Evolutionary conservation across 2,329 filamentous ascomycete genomes (phyloP), one percentile per base, ranked within the genome.

Genomic region (Talaromyces sp.): DNA sequence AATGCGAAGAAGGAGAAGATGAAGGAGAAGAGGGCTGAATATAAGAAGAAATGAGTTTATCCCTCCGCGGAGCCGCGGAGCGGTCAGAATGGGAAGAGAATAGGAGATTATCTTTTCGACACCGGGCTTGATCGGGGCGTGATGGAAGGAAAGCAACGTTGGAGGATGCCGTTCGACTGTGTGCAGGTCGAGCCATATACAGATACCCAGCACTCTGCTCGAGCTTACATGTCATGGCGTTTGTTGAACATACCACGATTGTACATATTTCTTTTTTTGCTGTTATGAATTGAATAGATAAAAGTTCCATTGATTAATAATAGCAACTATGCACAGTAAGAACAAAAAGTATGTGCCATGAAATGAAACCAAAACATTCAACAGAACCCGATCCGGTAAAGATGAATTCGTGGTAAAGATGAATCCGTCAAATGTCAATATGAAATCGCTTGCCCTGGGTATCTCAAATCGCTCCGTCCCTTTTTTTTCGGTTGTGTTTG

Each of bases 1-100:
- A 87, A 88, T 2, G 88, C 87, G 13, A 90, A 89, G 83, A 89
- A 85, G 77, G 82, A 86, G 67, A 81, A 77, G 70, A 79, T 80
- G 70, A 71, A 68, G 66, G 75, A 74, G 68, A 73, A 74, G 63
- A 73, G 71, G 62, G 41, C 61, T 6, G 64, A 66, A 41, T 64
- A 22, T 27, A 67, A 67, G 57, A 64, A 67, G 33, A 64, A 67
- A 41, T 67, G 13, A 61, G 17, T n/a, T 22, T 31, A 31, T 31
- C 4, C 27, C 27, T 31, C 6, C 27, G 27, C 4, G 27, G 3
- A 27, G 27, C 27, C n/a, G n/a, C n/a, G 27, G 27, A 31, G 27
- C n/a, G n/a, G 25, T 17, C 5, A 50, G 15, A 27, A 50, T 3
- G 11, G 4, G 15, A 17, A 47, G 45, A 11, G 19, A 19, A 8